Evolutionary conservation across 164 flowering plant species (phyloP).

Genomic region (Nymphaea thermarum): DNA sequence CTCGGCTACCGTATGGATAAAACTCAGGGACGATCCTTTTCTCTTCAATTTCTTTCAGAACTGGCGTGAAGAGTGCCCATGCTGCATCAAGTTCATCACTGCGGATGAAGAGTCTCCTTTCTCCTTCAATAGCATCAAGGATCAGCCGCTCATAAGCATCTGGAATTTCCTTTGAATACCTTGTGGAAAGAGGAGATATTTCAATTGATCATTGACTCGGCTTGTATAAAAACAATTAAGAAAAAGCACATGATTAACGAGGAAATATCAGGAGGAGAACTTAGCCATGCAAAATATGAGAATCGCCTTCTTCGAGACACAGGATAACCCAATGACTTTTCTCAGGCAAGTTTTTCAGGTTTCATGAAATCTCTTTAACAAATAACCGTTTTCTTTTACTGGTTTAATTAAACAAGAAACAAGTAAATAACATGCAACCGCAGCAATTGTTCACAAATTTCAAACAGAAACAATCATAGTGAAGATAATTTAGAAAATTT

Average conservation of each 20-base stretch:
- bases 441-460: too few relatives aligned
- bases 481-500: too few relatives aligned
- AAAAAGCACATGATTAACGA: not conserved
- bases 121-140: conserved; percentile 90
- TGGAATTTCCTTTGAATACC: conserved; percentile 83
- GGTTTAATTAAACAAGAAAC: too few relatives aligned
- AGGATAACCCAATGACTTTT: too few relatives aligned
- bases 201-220: not conserved
- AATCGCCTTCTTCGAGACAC: too few relatives aligned
- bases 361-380: too few relatives aligned
- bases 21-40: conserved; percentile 72
- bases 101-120: conserved; percentile 72
- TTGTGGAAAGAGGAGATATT: conserved; percentile 8
- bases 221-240: not conserved
- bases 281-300: not conserved
- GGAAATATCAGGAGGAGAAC: not conserved
- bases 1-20: conserved; percentile 89
- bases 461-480: too few relatives aligned
- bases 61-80: conserved; percentile 81
- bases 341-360: too few relatives aligned
- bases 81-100: conserved; percentile 94
- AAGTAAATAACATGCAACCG: too few relatives aligned
- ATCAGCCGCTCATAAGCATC: conserved; percentile 95
- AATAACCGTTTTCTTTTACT: too few relatives aligned
- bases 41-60: conserved; percentile 70